These are phyloP conservation scores for Tolypocladium cylindrosporum DNA, from an alignment of 2,329 filamentous ascomycete genomes.

Conservation along the genomic window DNA sequence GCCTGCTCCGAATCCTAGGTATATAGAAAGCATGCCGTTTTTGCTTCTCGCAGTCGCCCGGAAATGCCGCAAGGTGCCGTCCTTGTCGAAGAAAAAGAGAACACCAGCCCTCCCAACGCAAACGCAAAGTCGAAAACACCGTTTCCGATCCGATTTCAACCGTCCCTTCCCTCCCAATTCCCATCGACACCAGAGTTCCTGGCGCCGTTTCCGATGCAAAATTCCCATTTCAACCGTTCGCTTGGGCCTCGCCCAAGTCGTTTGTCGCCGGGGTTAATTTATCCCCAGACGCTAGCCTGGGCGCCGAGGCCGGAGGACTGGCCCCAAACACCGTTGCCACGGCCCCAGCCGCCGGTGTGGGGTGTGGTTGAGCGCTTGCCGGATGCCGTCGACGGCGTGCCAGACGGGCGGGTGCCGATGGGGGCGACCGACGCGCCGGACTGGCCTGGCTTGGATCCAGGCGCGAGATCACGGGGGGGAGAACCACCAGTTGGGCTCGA, in stretches of 20 bases:
- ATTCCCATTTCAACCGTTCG: not conserved
- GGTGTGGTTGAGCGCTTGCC: constrained; percentile 81
- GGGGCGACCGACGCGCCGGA: constrained; percentile 66
- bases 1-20: constrained; percentile 9
- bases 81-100: constrained; percentile 3
- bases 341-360: constrained; percentile 70
- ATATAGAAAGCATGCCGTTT: constrained; percentile 8
- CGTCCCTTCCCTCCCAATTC: not conserved
- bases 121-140: constrained; percentile 8
- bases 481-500: constrained; percentile 75
- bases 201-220: constrained; percentile 14
- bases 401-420: constrained; percentile 79
- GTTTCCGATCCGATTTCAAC: not conserved
- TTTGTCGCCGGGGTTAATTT: constrained; percentile 13
- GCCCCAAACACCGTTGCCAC: constrained; percentile 76
- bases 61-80: constrained; percentile 8
- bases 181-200: constrained; percentile 4
- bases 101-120: constrained; percentile 2
- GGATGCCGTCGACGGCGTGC: constrained; percentile 39
- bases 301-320: constrained; percentile 72
- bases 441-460: constrained; percentile 41
- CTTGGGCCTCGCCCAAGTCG: not conserved
- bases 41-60: constrained; percentile 9
- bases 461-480: constrained; percentile 57
- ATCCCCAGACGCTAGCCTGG: constrained; percentile 92